phyloP scores from a whole-genome alignment of 257 asterid species.

The Plantago major region DNA sequence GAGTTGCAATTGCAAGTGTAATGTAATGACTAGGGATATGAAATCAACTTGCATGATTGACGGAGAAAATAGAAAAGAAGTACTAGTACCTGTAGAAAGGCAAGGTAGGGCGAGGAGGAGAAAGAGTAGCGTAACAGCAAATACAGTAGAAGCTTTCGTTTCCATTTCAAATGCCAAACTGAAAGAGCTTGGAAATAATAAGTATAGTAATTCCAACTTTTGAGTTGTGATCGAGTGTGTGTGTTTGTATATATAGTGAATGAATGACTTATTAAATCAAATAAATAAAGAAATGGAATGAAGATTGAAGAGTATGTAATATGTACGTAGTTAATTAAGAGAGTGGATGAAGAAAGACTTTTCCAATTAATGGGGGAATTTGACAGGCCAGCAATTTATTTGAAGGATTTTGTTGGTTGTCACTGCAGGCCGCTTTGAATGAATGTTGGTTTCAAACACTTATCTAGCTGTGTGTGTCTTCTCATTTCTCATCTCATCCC shows the following conservation, averaged over 20 bases:
- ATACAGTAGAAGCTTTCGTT: slow-evolving; percentile 9
- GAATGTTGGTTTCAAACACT: slow-evolving; percentile 7
- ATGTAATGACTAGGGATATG: too few relatives aligned
- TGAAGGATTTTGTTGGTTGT: slow-evolving; percentile 8
- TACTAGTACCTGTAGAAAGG: slow-evolving; percentile 31
- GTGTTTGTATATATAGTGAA: neutral
- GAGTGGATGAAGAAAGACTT: neutral
- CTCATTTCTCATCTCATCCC: neutral
- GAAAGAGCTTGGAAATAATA: neutral
- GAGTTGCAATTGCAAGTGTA: too few relatives aligned
- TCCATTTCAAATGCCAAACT: slow-evolving; percentile 24
- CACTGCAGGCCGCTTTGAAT: too few relatives aligned
- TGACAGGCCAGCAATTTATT: slow-evolving; percentile 18
- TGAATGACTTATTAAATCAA: neutral
- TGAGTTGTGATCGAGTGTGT: too few relatives aligned
- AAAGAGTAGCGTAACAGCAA: slow-evolving; percentile 22
- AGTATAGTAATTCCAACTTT: too few relatives aligned
- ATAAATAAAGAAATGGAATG: neutral
- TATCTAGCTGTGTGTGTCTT: neutral
- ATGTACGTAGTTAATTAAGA: neutral
- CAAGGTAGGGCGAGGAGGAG: slow-evolving; percentile 18
- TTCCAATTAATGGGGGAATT: too few relatives aligned
- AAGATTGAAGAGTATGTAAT: neutral
- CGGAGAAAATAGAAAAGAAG: neutral
- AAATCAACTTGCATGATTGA: too few relatives aligned